Base-by-base conservation (phyloP, 345 rosid genomes). In the Acer yangbiense region DNA sequence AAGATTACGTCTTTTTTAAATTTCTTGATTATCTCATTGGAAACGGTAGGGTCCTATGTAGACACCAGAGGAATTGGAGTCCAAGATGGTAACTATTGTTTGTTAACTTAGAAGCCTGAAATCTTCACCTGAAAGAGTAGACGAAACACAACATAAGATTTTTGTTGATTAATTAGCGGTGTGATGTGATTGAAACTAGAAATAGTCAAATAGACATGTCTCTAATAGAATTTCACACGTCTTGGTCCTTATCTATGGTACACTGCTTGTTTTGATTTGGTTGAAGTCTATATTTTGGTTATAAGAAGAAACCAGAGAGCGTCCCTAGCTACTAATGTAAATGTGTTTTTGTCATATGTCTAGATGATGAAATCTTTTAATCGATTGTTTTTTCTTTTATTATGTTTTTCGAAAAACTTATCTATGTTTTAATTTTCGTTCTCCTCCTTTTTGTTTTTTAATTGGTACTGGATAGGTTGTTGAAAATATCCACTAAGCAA, bases 391-490 rank as follows among this genome's bases (percentile, higher is more conserved):
- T 73, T 70, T 4, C 11, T 23, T 52, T 5, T 6, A 4, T 55
- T 14, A 3, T 3, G 4, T 54, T 14, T 54, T 12, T 54, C 2
- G 0, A 7, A 54, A 3, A 11, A 9, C 12, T 54, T 17, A 54
- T 54, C 58, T 54, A 25, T 46, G 27, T 73, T 21, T 61, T 60
- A 11, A 12, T 12, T 48, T 44, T 9, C 2, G 43, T 35, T 12
- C 12, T 25, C 8, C 25, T 29, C 9, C 13, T 6, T n/a, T 48
- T 27, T 32, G 3, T 1, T 16, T 50, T 50, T 50, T 21, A 7
- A 4, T 74, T 62, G 65, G 71, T 39, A 14, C 27, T 57, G 52
- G 27, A 27, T 52, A 76, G 81, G 11, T 69, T 46, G 71, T 54
- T 73, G 63, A 50, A 65, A 54, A 7, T 55, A 54, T 9, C 41